Evolutionary conservation across 371 early-diverging fungal genomes (phyloP), one percentile per base, ranked within the genome.

Genomic region (Umbelopsis sp.): DNA sequence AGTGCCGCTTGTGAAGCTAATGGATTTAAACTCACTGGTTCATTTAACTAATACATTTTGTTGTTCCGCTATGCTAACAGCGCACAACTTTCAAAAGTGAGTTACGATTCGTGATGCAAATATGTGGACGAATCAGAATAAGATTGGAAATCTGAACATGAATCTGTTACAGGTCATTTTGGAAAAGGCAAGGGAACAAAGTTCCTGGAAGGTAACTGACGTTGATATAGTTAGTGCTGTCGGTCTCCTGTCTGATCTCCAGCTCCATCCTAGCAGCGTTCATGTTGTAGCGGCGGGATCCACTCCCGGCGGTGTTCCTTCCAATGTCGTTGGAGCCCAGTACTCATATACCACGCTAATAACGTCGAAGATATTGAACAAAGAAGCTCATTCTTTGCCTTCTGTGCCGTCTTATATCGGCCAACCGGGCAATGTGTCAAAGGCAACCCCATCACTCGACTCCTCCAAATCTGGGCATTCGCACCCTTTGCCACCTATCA

Each of bases 201-300:
- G 50, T 81, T 29, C 84, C 84, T 65, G 84, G 81, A 73, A 78
- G 84, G 84, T 83, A 80, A 62, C 29, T 18, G 29, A n/a, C 20
- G 32, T 41, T 12, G 45, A 44, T 63, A 18, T n/a, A n/a, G 76
- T 67, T 70, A 29, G 76, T 65, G 77, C 73, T 69, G 72, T 75
- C 68, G 72, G 68, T 62, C 50, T 24, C 24, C 29, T 41, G 69
- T 12, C 14, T n/a, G 68, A 63, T 44, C 29, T 44, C 18, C 66
- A n/a, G 18, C 11, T 51, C 20, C 35, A 37, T 29, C 66, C 50
- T 50, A 65, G 66, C 48, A 65, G 66, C 18, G 66, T 65, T 22
- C 48, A 48, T 35, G 68, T 44, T 45, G 53, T 29, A 65, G 9
- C 66, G 48, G 46, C 57, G 48, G 29, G 67, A 20, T 45, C 66